A percentile compares a stretch with the other conserved stretches of the same genome.
Conservation (phyloP, 139 green algal genomes). For the Chlorella sorokiniana region DNA sequence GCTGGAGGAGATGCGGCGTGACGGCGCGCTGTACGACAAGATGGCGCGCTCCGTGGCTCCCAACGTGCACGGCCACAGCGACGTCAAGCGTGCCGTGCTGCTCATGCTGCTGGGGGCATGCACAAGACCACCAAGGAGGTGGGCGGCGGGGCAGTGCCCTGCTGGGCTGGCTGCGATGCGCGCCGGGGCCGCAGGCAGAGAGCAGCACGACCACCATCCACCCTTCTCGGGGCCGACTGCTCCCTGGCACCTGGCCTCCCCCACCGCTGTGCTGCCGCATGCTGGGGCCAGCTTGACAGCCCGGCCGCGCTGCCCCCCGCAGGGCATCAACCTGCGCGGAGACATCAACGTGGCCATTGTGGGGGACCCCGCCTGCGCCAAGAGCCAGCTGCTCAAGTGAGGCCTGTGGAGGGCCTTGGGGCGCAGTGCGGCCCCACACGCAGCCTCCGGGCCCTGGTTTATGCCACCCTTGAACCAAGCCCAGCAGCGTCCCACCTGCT, state of each 20-base stretch:
- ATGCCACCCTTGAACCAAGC: no score
- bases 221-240: no score
- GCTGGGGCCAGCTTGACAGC: neutral
- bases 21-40: constrained; percentile 58
- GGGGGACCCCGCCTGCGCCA: constrained; percentile 95
- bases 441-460: no score
- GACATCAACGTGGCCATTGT: constrained; percentile 99
- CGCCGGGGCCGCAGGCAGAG: no score
- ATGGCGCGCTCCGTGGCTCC: constrained; percentile 82
- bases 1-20: constrained; percentile 57
- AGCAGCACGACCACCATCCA: no score
- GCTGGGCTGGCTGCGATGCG: neutral
- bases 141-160: neutral
- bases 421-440: no score
- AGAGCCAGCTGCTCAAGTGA: constrained; percentile 89
- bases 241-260: neutral
- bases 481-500: no score
- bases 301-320: neutral
- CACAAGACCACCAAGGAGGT: constrained; percentile 87
- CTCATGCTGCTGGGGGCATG: constrained; percentile 94
- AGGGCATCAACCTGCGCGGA: constrained; percentile 92
- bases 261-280: neutral
- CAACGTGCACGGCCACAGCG: constrained; percentile 82
- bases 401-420: neutral
- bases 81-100: constrained; percentile 90